These are phyloP conservation scores for Infundibulicybe gibba DNA, from an alignment of 768 basidiomycete species.

Conservation along the genomic window DNA sequence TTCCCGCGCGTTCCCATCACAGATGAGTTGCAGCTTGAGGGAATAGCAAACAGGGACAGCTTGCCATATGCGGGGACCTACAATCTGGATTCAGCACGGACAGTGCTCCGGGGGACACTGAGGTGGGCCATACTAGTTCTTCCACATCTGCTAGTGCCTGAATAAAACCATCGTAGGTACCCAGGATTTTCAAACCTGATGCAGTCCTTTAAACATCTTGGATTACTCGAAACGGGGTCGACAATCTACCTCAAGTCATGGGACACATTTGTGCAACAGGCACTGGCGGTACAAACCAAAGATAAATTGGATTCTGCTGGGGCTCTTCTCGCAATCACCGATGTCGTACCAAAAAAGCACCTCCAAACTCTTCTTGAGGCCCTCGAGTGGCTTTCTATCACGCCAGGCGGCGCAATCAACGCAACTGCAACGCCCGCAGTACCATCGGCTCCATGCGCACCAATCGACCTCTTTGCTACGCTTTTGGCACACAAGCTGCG, in stretches of 20 bases:
- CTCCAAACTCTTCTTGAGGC: constrained; percentile 28
- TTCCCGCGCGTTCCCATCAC: constrained; percentile 72
- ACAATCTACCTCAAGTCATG: constrained; percentile 36
- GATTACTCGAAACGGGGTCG: constrained; percentile 51
- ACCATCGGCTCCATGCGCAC: constrained; percentile 37
- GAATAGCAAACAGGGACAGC: constrained; percentile 83
- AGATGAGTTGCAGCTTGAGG: constrained; percentile 65
- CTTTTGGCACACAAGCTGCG: constrained; percentile 69
- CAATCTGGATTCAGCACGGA: constrained; percentile 43
- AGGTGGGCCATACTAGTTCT: constrained; percentile 37
- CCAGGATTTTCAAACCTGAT: constrained; percentile 78
- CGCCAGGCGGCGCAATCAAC: constrained; percentile 11
- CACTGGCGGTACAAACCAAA: constrained; percentile 16
- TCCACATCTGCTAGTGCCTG: background rate
- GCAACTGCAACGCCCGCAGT: constrained; percentile 28
- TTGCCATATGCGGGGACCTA: constrained; percentile 69
- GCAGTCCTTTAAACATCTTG: constrained; percentile 66
- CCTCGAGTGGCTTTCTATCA: constrained; percentile 47
- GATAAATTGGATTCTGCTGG: constrained; percentile 8
- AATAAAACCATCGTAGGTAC: constrained; percentile 46
- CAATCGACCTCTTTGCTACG: constrained; percentile 73
- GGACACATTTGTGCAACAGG: constrained; percentile 27
- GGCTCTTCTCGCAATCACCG: constrained; percentile 12
- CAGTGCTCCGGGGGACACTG: constrained; percentile 82
- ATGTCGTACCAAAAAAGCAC: constrained; percentile 16